Evolutionary conservation across 495 filamentous ascomycete species (phyloP).

Genomic region (Penicillium cataractarum): DNA sequence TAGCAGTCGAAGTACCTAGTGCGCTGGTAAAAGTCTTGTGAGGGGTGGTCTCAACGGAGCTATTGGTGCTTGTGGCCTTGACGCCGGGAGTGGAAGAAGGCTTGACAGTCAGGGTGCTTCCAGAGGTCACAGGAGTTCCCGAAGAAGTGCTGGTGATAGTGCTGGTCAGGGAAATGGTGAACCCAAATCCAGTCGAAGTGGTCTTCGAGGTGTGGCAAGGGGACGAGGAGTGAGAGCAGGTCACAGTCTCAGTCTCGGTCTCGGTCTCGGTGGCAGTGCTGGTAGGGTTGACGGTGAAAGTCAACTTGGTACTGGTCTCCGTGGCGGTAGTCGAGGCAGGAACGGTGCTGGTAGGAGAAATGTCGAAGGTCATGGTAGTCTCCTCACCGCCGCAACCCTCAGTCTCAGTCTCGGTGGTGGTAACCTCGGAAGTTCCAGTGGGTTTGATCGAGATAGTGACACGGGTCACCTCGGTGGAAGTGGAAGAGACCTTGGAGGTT

Average conservation of each 20-base stretch:
- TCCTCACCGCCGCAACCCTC: conserved; percentile 1
- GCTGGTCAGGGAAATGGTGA: neutral
- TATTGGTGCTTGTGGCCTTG: neutral
- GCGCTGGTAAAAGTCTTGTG: neutral
- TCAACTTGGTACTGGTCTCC: neutral
- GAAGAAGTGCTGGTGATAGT: neutral
- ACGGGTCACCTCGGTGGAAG: neutral
- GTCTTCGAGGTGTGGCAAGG: neutral
- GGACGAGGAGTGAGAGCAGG: neutral
- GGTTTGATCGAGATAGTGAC: neutral
- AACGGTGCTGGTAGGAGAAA: neutral
- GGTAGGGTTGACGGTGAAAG: neutral
- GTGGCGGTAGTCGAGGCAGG: neutral
- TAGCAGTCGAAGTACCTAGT: neutral
- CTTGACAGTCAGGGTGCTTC: neutral
- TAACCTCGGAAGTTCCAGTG: neutral
- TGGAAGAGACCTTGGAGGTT: neutral
- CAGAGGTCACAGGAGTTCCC: neutral
- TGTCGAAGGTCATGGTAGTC: neutral
- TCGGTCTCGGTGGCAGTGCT: neutral
- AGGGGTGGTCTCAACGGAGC: neutral
- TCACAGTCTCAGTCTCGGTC: neutral
- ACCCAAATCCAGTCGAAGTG: neutral
- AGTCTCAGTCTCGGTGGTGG: conserved; percentile 5
- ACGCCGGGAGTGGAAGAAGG: neutral